A percentile compares a stretch with the other conserved stretches of the same genome.
These are phyloP conservation scores for Helianthus tuberosus DNA, from an alignment of 129 eudicot species.

Conservation along the genomic window DNA sequence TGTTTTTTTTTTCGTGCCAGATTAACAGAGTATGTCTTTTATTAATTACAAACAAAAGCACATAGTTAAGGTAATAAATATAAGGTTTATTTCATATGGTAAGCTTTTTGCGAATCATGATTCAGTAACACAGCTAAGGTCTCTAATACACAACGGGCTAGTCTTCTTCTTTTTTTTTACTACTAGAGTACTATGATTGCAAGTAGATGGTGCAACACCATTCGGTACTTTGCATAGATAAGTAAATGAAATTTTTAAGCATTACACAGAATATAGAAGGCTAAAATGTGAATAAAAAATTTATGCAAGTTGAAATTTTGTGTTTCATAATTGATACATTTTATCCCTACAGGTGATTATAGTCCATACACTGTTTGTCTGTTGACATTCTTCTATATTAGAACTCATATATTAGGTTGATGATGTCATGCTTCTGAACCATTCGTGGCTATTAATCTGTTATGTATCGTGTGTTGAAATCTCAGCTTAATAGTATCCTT, in stretches of 20 bases:
- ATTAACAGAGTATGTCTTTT: background rate
- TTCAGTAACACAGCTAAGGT: background rate
- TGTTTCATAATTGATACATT: background rate
- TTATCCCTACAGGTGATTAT: background rate
- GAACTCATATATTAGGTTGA: background rate
- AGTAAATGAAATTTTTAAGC: background rate
- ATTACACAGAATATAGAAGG: background rate
- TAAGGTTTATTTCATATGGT: background rate
- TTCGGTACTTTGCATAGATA: background rate
- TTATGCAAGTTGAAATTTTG: slow-evolving; percentile 5
- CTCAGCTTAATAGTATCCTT: background rate
- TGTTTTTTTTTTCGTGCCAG: background rate
- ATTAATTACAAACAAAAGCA: background rate
- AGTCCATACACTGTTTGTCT: background rate
- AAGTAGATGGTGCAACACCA: background rate
- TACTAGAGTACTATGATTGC: background rate
- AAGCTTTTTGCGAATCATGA: background rate
- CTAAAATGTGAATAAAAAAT: slow-evolving; percentile 3
- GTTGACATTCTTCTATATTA: background rate
- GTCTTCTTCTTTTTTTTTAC: too few species aligned
- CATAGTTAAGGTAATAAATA: background rate
- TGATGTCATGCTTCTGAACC: slow-evolving; percentile 7
- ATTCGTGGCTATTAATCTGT: background rate
- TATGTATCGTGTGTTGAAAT: background rate
- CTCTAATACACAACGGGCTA: background rate